Conservation (phyloP, 176 grass and related monocot genomes). For the Bolboschoenus planiculmis region DNA sequence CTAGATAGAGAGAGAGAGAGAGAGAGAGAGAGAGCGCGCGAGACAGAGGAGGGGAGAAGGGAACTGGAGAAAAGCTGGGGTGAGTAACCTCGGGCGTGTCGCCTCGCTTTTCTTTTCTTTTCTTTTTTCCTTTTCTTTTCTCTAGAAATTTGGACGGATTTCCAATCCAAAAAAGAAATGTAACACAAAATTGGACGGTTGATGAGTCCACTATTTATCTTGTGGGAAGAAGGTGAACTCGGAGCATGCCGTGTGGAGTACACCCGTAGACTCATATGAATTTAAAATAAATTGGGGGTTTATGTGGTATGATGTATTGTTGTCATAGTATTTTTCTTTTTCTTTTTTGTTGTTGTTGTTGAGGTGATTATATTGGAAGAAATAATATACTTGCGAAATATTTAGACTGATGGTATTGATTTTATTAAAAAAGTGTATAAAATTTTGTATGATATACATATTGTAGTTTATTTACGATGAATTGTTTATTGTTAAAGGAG, state of each 20-base stretch:
- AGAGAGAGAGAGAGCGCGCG: neutral
- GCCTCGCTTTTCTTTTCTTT: conserved; percentile 3
- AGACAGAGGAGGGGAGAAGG: conserved; percentile 8
- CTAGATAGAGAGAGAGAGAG: neutral
- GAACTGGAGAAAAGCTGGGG: conserved; percentile 27
- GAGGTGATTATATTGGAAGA: no score
- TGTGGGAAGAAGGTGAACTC: neutral
- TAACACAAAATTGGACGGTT: neutral
- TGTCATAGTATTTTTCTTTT: no score
- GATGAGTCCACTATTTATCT: neutral
- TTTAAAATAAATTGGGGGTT: no score
- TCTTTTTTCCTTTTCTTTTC: neutral
- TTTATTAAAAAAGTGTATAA: no score
- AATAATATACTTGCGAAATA: no score
- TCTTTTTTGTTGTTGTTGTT: no score
- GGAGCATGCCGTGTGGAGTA: neutral
- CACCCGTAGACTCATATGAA: neutral
- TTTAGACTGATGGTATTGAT: no score
- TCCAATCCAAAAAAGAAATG: neutral
- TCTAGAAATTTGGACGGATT: neutral
- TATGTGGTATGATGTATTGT: no score
- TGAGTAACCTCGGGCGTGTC: conserved; percentile 6
- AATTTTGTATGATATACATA: no score
- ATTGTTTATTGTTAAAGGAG: no score
- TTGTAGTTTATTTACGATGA: no score